Evolutionary conservation across 352 stramenopile genomes (phyloP), one percentile per base, ranked within the genome.

Genomic region (Globisporangium heterothallicum): DNA sequence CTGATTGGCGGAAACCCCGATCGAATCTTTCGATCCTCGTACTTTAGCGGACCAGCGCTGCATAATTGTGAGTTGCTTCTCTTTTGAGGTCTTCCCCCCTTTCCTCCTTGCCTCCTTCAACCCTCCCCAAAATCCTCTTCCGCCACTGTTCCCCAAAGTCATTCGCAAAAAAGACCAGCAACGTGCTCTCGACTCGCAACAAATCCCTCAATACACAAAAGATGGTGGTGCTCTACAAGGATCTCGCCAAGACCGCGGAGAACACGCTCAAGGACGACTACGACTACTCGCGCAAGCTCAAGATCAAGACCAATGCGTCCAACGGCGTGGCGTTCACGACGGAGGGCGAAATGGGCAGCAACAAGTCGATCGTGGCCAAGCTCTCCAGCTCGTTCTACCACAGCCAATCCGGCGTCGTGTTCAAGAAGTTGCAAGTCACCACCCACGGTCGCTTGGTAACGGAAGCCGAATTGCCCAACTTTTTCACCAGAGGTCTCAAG

Each of bases 221-320:
- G 18, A 82, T 89, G 78, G 80, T 89, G 22, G 75, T 81, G 36
- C 73, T 90, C 40, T 94, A 84, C 72, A 94, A 94, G 67, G 83
- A 94, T 66, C 73, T 94, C 26, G 72, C 78, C 66, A 94, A 92
- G 70, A 94, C 75, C 46, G 80, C 78, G 22, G 78, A 91, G 70
- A 84, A 86, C 61, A 74, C 84, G n/a, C 79, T 93, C 38, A 75
- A 75, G 44, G 84, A 94, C 47, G 84, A 94, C 77, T 94, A 94
- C 56, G 84, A 94, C 74, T 94, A 84, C 72, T 88, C 74, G 46
- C 84, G 84, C 66, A 94, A 94, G 84, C 75, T 94, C 56, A 94
- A 94, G 73, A 75, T 94, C 76, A 94, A 92, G 72, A 94, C 72
- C 63, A 94, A 90, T 67, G 78, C 81, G 29, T 70, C 83, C 24